These are phyloP conservation scores for Curvularia hawaiiensis DNA, from an alignment of 2,329 filamentous ascomycete genomes.

Conservation along the genomic window DNA sequence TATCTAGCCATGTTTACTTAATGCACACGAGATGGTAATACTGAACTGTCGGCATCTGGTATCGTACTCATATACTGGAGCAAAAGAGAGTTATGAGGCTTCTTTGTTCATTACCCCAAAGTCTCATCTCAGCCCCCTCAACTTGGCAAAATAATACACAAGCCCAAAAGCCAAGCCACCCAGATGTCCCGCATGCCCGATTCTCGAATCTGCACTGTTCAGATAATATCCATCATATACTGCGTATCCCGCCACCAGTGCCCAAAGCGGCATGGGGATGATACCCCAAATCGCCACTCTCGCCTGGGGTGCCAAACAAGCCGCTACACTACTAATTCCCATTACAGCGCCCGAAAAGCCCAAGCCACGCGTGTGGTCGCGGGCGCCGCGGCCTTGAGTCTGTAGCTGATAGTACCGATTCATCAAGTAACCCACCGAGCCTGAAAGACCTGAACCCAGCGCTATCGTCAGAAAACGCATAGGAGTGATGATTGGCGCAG, in stretches of 20 bases:
- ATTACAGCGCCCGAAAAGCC: constrained; percentile 50
- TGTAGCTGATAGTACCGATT: constrained; percentile 14
- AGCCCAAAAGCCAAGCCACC: constrained; percentile 51
- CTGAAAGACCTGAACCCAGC: constrained; percentile 39
- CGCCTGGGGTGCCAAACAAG: constrained; percentile 45
- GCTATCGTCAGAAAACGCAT: constrained; percentile 32
- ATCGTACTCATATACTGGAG: not conserved
- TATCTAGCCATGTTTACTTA: not conserved
- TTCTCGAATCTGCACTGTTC: constrained; percentile 28
- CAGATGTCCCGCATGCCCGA: constrained; percentile 53
- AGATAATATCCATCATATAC: constrained; percentile 49
- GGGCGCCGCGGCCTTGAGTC: constrained; percentile 1
- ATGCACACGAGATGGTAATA: not conserved
- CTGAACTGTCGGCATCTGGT: not conserved
- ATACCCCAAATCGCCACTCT: constrained; percentile 46
- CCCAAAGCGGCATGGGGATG: constrained; percentile 49
- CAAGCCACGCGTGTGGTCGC: constrained; percentile 19
- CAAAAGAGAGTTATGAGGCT: not conserved
- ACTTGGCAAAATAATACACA: constrained; percentile 33
- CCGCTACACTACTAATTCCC: constrained; percentile 48
- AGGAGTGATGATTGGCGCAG: constrained; percentile 37
- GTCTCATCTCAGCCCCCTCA: constrained; percentile 25
- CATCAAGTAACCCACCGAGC: constrained; percentile 26
- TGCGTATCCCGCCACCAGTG: constrained; percentile 43
- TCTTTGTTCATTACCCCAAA: not conserved